Conservation (phyloP, 1,284 basidiomycete genomes). For the Afroboletus lepidellus region DNA sequence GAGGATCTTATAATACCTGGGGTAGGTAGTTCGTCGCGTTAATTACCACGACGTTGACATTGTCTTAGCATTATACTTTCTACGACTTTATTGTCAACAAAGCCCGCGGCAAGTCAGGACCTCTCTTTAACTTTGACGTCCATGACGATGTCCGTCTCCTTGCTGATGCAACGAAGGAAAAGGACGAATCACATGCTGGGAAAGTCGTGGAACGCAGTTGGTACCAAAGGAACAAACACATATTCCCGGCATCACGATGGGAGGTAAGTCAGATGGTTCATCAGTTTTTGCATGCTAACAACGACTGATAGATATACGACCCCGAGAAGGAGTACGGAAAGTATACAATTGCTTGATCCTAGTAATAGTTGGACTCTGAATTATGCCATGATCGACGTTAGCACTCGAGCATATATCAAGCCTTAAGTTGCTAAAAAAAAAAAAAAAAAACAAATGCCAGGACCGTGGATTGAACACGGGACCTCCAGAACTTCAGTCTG, state of each 20-base stretch:
- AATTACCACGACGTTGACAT: constrained; percentile 15
- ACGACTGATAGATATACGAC: constrained; percentile 69
- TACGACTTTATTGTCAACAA: constrained; percentile 99
- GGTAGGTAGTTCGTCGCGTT: constrained; percentile 43
- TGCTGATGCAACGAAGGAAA: constrained; percentile 94
- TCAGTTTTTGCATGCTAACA: constrained; percentile 1
- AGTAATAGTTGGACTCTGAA: not conserved
- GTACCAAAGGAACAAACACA: constrained; percentile 96
- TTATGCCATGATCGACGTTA: not conserved
- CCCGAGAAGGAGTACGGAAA: constrained; percentile 90
- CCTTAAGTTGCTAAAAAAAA: not conserved
- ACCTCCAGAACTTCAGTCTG: constrained; percentile 68
- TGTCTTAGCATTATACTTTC: constrained; percentile 87
- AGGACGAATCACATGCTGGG: constrained; percentile 98
- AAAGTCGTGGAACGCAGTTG: constrained; percentile 97
- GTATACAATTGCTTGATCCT: constrained; percentile 69
- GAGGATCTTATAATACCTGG: constrained; percentile 96
- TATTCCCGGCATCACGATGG: constrained; percentile 94
- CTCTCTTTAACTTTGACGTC: constrained; percentile 98
- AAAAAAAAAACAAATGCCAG: constrained; percentile 38
- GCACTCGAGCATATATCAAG: not conserved
- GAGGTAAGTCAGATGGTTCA: constrained; percentile 56
- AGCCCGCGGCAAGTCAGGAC: constrained; percentile 96
- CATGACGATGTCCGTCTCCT: constrained; percentile 96
- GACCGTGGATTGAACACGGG: constrained; percentile 58